A percentile compares a stretch with the other conserved stretches of the same genome.
Conservation (phyloP, 1,284 basidiomycete genomes). For the Ustilago shanxiensis region DNA sequence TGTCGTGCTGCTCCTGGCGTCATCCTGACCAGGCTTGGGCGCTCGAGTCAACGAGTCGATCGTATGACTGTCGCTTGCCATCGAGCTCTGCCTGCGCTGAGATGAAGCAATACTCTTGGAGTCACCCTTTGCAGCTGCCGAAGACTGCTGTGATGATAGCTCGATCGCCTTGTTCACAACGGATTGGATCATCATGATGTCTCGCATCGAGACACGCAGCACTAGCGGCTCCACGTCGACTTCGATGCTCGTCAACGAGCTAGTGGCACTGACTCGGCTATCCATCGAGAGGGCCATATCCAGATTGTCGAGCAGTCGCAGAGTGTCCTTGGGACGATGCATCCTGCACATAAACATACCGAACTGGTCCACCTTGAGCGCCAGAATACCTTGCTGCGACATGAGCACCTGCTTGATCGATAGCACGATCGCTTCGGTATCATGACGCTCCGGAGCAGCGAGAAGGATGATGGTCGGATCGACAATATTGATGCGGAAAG, state of each 20-base stretch:
- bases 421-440: conserved; percentile 89
- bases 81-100: conserved; percentile 47
- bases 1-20: conserved; percentile 19
- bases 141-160: conserved; percentile 72
- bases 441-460: conserved; percentile 83
- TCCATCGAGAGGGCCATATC: conserved; percentile 90
- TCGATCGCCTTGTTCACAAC: conserved; percentile 90
- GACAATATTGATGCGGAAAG: conserved; percentile 88
- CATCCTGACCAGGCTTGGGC: conserved; percentile 7
- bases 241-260: conserved; percentile 87
- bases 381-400: conserved; percentile 90
- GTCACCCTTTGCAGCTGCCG: conserved; percentile 19
- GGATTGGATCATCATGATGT: conserved; percentile 88
- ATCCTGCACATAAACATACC: conserved; percentile 94
- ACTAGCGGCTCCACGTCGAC: conserved; percentile 82
- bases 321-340: conserved; percentile 84
- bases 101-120: conserved; percentile 43
- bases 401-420: conserved; percentile 87
- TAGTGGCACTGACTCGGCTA: conserved; percentile 79
- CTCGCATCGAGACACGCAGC: conserved; percentile 91
- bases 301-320: conserved; percentile 93
- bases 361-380: conserved; percentile 83
- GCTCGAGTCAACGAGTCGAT: conserved; percentile 39
- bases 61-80: conserved; percentile 39
- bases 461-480: conserved; percentile 90